Evolutionary conservation across 2,329 filamentous ascomycete species (phyloP).

Genomic region (Botrytis hyacinthi): DNA sequence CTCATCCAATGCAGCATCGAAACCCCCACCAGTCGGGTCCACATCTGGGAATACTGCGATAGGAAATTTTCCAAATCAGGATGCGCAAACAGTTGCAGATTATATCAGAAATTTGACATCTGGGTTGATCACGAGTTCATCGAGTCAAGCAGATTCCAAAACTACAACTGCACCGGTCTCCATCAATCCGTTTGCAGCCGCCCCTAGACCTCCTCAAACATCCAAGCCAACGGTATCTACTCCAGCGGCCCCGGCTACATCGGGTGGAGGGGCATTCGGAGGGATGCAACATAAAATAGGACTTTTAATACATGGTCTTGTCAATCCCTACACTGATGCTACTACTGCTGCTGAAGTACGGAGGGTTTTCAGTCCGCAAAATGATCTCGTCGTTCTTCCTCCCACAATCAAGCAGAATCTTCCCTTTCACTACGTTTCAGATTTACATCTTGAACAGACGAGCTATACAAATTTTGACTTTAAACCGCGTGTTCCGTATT

Average conservation of each 20-base stretch:
- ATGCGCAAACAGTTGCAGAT: neutral
- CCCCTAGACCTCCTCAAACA: neutral
- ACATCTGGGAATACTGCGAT: neutral
- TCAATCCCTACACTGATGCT: neutral
- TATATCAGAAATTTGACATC: neutral
- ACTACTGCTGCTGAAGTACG: neutral
- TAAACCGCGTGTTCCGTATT: neutral
- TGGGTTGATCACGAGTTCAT: neutral
- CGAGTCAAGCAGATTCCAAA: neutral
- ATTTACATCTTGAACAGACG: slow-evolving; percentile 14
- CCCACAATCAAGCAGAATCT: neutral
- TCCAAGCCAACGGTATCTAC: neutral
- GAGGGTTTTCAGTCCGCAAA: neutral
- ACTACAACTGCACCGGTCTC: neutral
- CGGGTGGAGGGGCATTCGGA: neutral
- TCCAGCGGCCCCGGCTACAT: neutral
- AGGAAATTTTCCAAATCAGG: neutral
- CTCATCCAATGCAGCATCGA: too few relatives aligned
- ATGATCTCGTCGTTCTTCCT: neutral
- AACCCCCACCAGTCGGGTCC: neutral
- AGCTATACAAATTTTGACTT: neutral
- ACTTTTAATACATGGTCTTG: neutral
- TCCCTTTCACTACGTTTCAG: slow-evolving; percentile 8
- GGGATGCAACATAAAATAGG: neutral
- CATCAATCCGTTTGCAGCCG: neutral